Evolutionary conservation across 345 rosid species (phyloP), one percentile per base, ranked within the genome.

Genomic region (Orychophragmus violaceus): DNA sequence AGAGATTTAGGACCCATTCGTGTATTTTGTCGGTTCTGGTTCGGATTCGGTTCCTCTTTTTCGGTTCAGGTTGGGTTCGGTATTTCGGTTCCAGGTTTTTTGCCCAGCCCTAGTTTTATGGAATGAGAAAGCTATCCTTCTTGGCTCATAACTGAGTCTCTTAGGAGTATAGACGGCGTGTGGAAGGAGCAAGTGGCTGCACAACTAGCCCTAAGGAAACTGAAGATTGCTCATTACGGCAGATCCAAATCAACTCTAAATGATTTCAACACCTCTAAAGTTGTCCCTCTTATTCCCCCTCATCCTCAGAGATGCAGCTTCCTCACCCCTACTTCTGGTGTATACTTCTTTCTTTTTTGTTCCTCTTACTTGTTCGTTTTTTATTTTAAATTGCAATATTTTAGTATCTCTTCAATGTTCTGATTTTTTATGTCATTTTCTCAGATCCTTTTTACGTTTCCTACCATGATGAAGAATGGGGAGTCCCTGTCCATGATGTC

Each of bases 401-500:
- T 3, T 53, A 37, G 7, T 25, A 1, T 36, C 13, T 49, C 29
- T 49, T 24, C 21, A 18, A 59, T 19, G 25, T 17, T 61, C 23
- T 61, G 9, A 70, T 17, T 42, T 62, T 18, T 45, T 19, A 16
- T 24, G 61, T 57, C 19, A 13, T 37, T 64, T 56, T 28, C 36
- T 65, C 82, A 88, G 90, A 89, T 80, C 87, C 87, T 52, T 41
- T 85, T 29, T 86, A 83, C 64, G 86, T 84, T 48, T 80, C 86
- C 41, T 89, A 86, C 75, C 92, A 86, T 72, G 90, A 89, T 74
- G 80, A 83, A 81, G 96, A 86, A 78, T 88, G 96, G 92, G 96
- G 96, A 61, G 87, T 88, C 35, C 83, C 92, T 44, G 83, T 82
- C 14, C 87, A 89, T 54, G 84, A 86, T 75, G 96, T 86, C 51